These are phyloP conservation scores for Geoglossum cookeanum DNA, from an alignment of 2,329 filamentous ascomycete genomes.

Conservation along the genomic window DNA sequence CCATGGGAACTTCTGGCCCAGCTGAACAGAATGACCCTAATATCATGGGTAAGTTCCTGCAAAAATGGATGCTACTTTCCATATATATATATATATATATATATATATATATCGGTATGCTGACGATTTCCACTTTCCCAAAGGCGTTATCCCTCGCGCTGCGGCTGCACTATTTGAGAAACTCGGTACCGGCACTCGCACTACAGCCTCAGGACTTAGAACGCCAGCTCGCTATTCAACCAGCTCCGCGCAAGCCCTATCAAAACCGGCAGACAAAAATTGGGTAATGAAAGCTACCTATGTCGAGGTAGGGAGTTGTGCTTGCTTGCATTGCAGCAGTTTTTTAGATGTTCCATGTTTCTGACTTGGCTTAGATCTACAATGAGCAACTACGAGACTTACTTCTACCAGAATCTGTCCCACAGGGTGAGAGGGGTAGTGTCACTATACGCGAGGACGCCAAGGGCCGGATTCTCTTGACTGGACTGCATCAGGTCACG, in stretches of 20 bases:
- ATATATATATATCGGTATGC: neutral
- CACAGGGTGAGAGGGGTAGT: conserved; percentile 47
- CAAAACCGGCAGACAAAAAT: conserved; percentile 38
- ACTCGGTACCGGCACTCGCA: conserved; percentile 40
- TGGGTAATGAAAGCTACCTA: conserved; percentile 93
- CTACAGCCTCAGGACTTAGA: conserved; percentile 59
- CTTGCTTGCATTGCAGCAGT: no score
- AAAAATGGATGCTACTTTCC: neutral
- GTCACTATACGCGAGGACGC: conserved; percentile 91
- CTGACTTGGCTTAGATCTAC: conserved; percentile 52
- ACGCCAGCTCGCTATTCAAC: conserved; percentile 64
- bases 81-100: conserved; percentile 2
- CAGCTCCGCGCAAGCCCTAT: conserved; percentile 21
- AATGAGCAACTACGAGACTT: conserved; percentile 91
- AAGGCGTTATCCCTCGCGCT: conserved; percentile 89
- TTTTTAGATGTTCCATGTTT: neutral
- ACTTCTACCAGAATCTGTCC: conserved; percentile 55
- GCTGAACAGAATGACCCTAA: conserved; percentile 50
- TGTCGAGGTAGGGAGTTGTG: conserved; percentile 34
- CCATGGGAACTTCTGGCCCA: conserved; percentile 90
- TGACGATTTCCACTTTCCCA: neutral
- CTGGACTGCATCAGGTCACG: conserved; percentile 69
- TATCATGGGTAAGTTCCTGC: conserved; percentile 49
- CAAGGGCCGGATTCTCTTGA: conserved; percentile 86
- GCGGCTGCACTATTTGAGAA: conserved; percentile 76